Evolutionary conservation across 73 alveolate species (phyloP).

Genomic region (Diophrys sp.): DNA sequence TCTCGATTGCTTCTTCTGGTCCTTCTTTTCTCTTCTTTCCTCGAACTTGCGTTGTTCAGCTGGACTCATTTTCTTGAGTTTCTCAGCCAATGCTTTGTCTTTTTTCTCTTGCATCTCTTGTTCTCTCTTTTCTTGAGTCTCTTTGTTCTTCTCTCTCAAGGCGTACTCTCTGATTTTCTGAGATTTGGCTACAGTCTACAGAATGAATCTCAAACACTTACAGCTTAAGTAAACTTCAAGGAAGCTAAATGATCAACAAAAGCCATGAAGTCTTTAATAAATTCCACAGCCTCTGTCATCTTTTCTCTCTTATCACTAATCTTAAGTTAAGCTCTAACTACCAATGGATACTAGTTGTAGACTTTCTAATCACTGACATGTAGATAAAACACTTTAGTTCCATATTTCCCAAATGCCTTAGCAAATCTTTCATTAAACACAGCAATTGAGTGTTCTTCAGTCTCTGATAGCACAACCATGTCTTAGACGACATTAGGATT

Average conservation of each 20-base stretch:
- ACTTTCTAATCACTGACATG: conserved; percentile 6
- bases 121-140: conserved; percentile 6
- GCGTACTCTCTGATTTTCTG: conserved; percentile 6
- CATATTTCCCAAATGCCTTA: background rate
- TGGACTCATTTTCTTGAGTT: conserved; percentile 16
- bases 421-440: background rate
- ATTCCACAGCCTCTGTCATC: conserved; percentile 1
- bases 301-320: background rate
- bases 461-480: conserved; percentile 4
- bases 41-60: conserved; percentile 21
- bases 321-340: background rate
- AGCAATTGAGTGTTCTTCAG: conserved; percentile 1
- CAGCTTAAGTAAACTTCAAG: background rate
- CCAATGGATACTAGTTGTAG: conserved; percentile 4
- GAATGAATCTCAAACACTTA: background rate
- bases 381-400: background rate
- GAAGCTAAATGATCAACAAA: conserved; percentile 4
- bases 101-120: conserved; percentile 4
- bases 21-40: conserved; percentile 16
- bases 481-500: background rate
- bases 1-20: conserved; percentile 13
- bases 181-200: conserved; percentile 3
- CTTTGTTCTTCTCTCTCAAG: conserved; percentile 20
- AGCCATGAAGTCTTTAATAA: background rate
- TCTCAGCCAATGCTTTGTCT: background rate